Conservation (phyloP, 2,329 filamentous ascomycete species). For the Neopestalotiopsis sp. region DNA sequence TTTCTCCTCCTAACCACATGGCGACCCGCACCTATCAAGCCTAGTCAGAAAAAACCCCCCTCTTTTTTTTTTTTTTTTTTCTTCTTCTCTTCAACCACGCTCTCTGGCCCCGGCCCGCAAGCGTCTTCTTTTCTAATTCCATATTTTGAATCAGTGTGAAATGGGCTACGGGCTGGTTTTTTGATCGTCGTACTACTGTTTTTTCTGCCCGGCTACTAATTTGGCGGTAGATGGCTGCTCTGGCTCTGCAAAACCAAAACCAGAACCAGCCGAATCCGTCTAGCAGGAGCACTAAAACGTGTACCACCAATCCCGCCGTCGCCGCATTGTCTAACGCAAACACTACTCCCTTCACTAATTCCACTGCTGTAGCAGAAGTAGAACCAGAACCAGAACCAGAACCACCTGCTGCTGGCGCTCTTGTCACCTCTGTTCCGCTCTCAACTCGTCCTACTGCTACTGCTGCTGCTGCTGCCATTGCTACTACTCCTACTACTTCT, state of each 20-base stretch:
- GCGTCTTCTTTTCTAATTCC: slow-evolving; percentile 18
- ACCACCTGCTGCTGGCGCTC: not conserved
- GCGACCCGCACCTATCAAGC: slow-evolving; percentile 19
- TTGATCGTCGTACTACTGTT: slow-evolving; percentile 7
- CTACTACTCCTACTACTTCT: not conserved
- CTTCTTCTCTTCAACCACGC: not conserved
- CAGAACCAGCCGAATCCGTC: slow-evolving; percentile 16
- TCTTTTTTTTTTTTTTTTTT: slow-evolving; percentile 12
- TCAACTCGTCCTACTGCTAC: not conserved
- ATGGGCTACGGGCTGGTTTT: slow-evolving; percentile 18
- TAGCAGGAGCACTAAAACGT: slow-evolving; percentile 14
- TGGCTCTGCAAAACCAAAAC: slow-evolving; percentile 13
- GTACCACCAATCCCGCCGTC: slow-evolving; percentile 3
- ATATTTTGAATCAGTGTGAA: slow-evolving; percentile 21
- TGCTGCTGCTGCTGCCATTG: not conserved
- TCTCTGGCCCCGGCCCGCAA: slow-evolving; percentile 4
- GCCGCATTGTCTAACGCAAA: slow-evolving; percentile 16
- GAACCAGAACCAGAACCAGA: not conserved
- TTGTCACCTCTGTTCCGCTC: not conserved
- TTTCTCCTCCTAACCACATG: slow-evolving; percentile 18
- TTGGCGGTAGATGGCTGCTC: slow-evolving; percentile 23
- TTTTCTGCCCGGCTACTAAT: slow-evolving; percentile 16
- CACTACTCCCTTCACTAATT: not conserved
- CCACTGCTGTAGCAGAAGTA: not conserved
- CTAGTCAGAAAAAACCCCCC: slow-evolving; percentile 9